These are phyloP conservation scores for Pythium angustatum DNA, from an alignment of 352 stramenopile genomes.

Conservation along the genomic window DNA sequence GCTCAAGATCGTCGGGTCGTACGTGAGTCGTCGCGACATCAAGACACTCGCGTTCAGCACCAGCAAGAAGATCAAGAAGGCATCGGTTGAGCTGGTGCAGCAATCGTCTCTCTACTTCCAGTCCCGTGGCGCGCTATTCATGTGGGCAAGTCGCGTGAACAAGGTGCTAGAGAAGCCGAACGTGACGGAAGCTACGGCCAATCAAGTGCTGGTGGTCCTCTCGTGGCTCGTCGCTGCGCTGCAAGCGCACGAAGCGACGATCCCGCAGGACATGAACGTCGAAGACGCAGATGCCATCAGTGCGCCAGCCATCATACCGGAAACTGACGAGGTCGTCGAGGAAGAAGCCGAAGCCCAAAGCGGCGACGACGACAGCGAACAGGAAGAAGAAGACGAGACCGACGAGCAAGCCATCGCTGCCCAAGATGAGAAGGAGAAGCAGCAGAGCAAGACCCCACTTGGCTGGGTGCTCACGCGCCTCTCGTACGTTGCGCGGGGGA, in stretches of 20 bases:
- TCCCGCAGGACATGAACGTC: conserved; percentile 62
- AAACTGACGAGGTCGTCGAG: conserved; percentile 20
- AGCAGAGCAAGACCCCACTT: conserved; percentile 64
- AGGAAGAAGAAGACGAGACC: conserved; percentile 27
- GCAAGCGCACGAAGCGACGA: conserved; percentile 39
- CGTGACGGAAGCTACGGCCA: conserved; percentile 51
- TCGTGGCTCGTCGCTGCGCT: conserved; percentile 68
- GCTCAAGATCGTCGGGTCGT: conserved; percentile 61
- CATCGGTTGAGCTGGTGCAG: conserved; percentile 23
- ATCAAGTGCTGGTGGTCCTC: conserved; percentile 59
- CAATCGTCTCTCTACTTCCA: conserved; percentile 47
- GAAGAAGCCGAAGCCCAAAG: conserved; percentile 22
- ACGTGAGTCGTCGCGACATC: conserved; percentile 51
- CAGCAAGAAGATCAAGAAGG: conserved; percentile 38
- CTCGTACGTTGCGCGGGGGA: conserved; percentile 71
- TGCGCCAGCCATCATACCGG: conserved; percentile 11
- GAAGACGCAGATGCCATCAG: conserved; percentile 24
- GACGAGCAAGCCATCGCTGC: conserved; percentile 32
- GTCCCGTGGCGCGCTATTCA: conserved; percentile 59
- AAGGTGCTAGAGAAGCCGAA: conserved; percentile 70
- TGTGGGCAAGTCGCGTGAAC: conserved; percentile 52
- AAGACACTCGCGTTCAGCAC: conserved; percentile 44
- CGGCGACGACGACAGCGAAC: conserved; percentile 28
- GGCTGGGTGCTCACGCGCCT: conserved; percentile 85
- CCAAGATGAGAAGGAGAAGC: conserved; percentile 46